Percentiles rank a stretch among this genome's conserved stretches.
These are phyloP conservation scores for Syncephalastrum racemosum DNA, from an alignment of 371 early-diverging fungal genomes.

Conservation along the genomic window DNA sequence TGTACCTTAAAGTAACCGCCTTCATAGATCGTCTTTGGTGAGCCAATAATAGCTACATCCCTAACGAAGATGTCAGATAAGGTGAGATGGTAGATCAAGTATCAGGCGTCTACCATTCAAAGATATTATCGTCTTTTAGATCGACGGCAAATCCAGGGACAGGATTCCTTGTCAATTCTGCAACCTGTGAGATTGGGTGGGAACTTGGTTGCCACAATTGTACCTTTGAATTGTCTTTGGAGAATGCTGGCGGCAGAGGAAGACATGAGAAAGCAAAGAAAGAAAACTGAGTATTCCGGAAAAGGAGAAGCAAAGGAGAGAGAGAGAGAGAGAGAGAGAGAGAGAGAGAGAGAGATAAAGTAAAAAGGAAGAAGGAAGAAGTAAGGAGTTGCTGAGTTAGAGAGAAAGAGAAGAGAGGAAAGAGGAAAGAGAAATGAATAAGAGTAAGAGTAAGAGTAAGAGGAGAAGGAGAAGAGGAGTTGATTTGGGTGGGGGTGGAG, in stretches of 20 bases:
- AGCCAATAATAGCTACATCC: conserved; percentile 87
- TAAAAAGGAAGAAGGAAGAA: conserved; percentile 6
- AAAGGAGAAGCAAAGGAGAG: conserved; percentile 7
- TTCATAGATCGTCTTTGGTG: conserved; percentile 84
- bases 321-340: neutral
- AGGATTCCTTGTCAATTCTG: conserved; percentile 59
- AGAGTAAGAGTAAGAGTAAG: neutral
- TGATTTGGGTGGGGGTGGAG: too few relatives aligned
- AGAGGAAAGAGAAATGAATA: too few relatives aligned
- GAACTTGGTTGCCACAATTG: neutral
- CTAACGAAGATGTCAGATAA: conserved; percentile 18
- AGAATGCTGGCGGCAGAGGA: conserved; percentile 55
- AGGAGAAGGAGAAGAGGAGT: neutral
- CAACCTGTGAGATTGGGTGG: neutral
- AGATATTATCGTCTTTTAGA: conserved; percentile 64
- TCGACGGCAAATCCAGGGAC: conserved; percentile 77
- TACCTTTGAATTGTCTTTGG: conserved; percentile 59
- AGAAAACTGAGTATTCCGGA: neutral
- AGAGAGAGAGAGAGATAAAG: conserved; percentile 6
- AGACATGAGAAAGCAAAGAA: conserved; percentile 12
- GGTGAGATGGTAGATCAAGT: neutral
- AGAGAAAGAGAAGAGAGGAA: neutral
- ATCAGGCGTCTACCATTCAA: conserved; percentile 44
- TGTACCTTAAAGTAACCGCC: conserved; percentile 88
- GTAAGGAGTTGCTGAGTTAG: too few relatives aligned